Evolutionary conservation across 1,284 basidiomycete species (phyloP).

Genomic region (Apiotrichum gamsii): DNA sequence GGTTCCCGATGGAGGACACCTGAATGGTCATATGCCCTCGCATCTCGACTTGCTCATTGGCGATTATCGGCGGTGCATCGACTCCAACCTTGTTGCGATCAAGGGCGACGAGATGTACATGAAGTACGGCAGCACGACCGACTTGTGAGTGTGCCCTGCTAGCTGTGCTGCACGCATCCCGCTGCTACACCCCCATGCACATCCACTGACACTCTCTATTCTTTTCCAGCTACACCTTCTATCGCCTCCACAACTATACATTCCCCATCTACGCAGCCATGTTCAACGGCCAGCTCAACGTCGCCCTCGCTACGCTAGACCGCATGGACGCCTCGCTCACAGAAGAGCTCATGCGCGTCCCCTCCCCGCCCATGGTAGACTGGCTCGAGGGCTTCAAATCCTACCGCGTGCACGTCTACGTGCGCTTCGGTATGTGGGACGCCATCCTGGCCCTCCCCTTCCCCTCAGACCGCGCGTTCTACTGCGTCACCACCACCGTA

Average conservation of each 20-base stretch:
- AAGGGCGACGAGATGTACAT: constrained; percentile 34
- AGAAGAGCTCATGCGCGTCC: constrained; percentile 22
- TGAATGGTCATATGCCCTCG: constrained; percentile 37
- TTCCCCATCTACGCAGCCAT: constrained; percentile 40
- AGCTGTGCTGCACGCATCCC: too few species aligned
- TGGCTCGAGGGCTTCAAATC: constrained; percentile 35
- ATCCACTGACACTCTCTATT: too few species aligned
- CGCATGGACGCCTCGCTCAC: constrained; percentile 29
- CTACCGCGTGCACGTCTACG: constrained; percentile 30
- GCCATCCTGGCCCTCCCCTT: constrained; percentile 28
- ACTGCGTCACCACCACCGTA: constrained; percentile 28
- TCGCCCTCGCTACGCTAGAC: constrained; percentile 28
- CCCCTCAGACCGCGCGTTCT: constrained; percentile 24
- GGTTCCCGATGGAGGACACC: constrained; percentile 37
- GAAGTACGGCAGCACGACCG: constrained; percentile 5
- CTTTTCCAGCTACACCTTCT: constrained; percentile 42
- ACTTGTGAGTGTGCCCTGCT: too few species aligned
- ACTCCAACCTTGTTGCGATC: constrained; percentile 28
- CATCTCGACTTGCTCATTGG: constrained; percentile 42
- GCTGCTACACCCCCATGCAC: too few species aligned
- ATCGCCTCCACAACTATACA: constrained; percentile 38
- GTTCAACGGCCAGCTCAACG: constrained; percentile 33
- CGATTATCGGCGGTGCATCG: constrained; percentile 37
- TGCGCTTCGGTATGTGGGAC: constrained; percentile 40
- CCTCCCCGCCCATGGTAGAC: constrained; percentile 27